Evolutionary conservation across 176 grass and related monocot species (phyloP), one percentile per base, ranked within the genome.

Genomic region (Puccinellia tenuiflora): DNA sequence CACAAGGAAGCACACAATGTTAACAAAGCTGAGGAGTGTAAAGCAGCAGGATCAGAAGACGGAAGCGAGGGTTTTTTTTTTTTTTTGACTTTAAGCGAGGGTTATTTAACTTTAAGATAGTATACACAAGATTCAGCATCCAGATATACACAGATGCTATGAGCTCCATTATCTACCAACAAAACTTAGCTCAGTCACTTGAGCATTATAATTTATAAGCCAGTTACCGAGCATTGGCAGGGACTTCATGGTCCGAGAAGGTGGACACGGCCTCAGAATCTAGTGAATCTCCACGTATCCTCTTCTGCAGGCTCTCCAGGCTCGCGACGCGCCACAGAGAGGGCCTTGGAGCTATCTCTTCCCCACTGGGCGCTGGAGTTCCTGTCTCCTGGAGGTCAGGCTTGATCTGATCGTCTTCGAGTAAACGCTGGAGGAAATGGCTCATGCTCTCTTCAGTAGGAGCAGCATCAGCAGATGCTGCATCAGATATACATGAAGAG

Each of bases 261-360:
- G 50, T 39, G 18, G 74, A 37, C 17, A 78, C 61, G 33, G 22
- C 69, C 21, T 75, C 79, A 4, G 68, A 76, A 20, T 85, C 52
- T 8, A 56, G 21, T 18, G 61, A 56, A 61, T 82, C 90, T 65
- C 72, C 75, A 79, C 50, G 56, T 62, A 94, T 92, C 57, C 79
- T 91, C 63, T 88, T 87, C 81, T 94, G 95, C 22, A 94, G 82
- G 56, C 51, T 74, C 86, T 94, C 95, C 75, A 92, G 81, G 90
- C 90, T 94, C n/a, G 78, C 68, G 0, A 91, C 82, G 4, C 84
- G 84, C 39, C 6, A 73, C 78, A 94, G 4, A 5, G 90, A 52
- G 18, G 11, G 56, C 34, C 40, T 76, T 7, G 37, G n/a, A 14
- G 18, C 13, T 35, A 35, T 90, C 63, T 83, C 87, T 9, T 83